Percentiles rank a stretch among this genome's conserved stretches.
phyloP scores from a whole-genome alignment of 2,329 filamentous ascomycete genomes.

The Tolypocladium sp. region DNA sequence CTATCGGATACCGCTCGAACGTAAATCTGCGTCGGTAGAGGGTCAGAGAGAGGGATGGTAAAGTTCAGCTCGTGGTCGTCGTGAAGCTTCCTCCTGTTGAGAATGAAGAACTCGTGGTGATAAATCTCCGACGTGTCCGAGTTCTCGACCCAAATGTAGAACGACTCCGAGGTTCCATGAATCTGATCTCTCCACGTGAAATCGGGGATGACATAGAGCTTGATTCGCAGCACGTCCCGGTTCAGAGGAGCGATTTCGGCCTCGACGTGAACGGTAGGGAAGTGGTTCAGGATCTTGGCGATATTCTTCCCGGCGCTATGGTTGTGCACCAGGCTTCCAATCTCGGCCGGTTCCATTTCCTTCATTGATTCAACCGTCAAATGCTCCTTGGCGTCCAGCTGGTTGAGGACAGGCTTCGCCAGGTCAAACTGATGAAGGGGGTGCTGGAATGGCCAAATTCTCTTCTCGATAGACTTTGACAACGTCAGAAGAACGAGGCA shows the following conservation, averaged over 20 bases:
- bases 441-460: slow-evolving; percentile 91
- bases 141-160: slow-evolving; percentile 98
- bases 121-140: slow-evolving; percentile 97
- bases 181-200: slow-evolving; percentile 92
- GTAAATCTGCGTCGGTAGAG: slow-evolving; percentile 90
- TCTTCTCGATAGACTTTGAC: slow-evolving; percentile 94
- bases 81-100: slow-evolving; percentile 80
- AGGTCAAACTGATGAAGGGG: slow-evolving; percentile 93
- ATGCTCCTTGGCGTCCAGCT: slow-evolving; percentile 72
- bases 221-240: slow-evolving; percentile 86
- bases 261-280: slow-evolving; percentile 84
- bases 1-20: slow-evolving; percentile 89
- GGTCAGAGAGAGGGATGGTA: slow-evolving; percentile 90
- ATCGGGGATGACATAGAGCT: slow-evolving; percentile 76
- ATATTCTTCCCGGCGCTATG: slow-evolving; percentile 77
- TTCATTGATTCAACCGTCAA: slow-evolving; percentile 73
- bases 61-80: slow-evolving; percentile 98
- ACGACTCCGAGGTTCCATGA: slow-evolving; percentile 90
- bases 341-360: slow-evolving; percentile 89
- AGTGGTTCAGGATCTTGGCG: slow-evolving; percentile 73
- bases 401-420: slow-evolving; percentile 70
- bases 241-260: slow-evolving; percentile 94
- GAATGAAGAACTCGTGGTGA: slow-evolving; percentile 93
- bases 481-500: slow-evolving; percentile 84
- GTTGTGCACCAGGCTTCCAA: slow-evolving; percentile 87